Percentiles rank a stretch among this genome's conserved stretches.
Evolutionary conservation across 2,329 filamentous ascomycete species (phyloP).

Genomic region (Ilyonectria robusta): DNA sequence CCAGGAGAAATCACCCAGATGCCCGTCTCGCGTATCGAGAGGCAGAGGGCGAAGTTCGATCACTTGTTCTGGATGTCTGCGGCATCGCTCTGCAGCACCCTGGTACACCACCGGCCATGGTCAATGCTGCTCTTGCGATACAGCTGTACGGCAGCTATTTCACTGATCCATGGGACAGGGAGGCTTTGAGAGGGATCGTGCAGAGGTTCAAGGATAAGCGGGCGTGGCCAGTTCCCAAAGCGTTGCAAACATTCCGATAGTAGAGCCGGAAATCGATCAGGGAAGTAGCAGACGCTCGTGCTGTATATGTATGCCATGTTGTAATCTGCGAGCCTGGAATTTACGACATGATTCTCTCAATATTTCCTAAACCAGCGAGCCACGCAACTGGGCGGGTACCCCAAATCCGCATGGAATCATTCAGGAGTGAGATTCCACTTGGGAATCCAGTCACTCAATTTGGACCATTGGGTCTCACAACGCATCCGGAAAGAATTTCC

Average conservation of each 20-base stretch:
- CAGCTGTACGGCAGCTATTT: constrained; percentile 41
- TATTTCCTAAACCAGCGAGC: neutral
- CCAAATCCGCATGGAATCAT: neutral
- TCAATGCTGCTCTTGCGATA: constrained; percentile 34
- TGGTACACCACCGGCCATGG: constrained; percentile 30
- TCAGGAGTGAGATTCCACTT: neutral
- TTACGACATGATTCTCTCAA: neutral
- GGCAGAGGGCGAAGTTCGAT: constrained; percentile 33
- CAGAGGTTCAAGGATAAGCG: constrained; percentile 36
- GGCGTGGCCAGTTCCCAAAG: constrained; percentile 39
- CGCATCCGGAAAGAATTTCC: neutral
- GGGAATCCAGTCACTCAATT: neutral
- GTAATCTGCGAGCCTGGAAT: neutral
- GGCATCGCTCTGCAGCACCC: constrained; percentile 37
- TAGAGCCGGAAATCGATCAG: neutral
- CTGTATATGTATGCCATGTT: neutral
- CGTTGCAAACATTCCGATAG: constrained; percentile 18
- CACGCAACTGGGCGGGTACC: neutral
- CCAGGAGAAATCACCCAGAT: constrained; percentile 14
- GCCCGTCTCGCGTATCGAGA: constrained; percentile 33
- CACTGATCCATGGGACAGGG: constrained; percentile 41
- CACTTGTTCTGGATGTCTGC: constrained; percentile 37
- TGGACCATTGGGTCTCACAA: neutral
- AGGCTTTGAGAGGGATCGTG: constrained; percentile 36
- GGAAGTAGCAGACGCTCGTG: neutral